phyloP scores from a whole-genome alignment of 345 rosid species.

The Stellera chamaejasme region DNA sequence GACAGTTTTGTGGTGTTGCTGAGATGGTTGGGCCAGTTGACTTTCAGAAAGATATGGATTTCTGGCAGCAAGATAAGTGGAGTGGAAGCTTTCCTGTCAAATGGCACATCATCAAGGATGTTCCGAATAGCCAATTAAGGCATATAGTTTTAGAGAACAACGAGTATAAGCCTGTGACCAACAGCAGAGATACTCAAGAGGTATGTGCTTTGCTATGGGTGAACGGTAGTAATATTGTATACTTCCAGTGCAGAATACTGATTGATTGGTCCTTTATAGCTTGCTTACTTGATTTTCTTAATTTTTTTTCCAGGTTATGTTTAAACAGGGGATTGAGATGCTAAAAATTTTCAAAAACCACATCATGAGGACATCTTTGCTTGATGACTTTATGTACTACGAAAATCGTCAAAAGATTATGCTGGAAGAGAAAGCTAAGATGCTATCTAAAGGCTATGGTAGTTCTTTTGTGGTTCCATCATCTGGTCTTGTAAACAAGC shows the following conservation, averaged over 20 bases:
- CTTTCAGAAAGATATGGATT: conserved; percentile 74
- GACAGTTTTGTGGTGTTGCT: conserved; percentile 94
- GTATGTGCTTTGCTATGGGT: conserved; percentile 20
- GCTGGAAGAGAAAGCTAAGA: conserved; percentile 68
- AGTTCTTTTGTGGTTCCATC: conserved; percentile 31
- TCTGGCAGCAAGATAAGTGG: conserved; percentile 99
- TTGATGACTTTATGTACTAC: conserved; percentile 79
- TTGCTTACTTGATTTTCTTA: neutral
- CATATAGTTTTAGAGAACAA: conserved; percentile 84
- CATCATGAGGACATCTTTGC: conserved; percentile 47
- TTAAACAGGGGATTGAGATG: conserved; percentile 74
- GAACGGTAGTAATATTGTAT: neutral
- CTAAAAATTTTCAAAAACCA: conserved; percentile 64
- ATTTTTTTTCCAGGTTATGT: conserved; percentile 47
- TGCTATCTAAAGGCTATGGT: conserved; percentile 31
- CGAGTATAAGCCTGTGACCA: conserved; percentile 95
- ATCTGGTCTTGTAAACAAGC: conserved; percentile 33
- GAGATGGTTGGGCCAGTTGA: conserved; percentile 94
- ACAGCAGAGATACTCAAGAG: conserved; percentile 99
- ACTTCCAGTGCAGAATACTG: neutral
- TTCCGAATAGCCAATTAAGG: conserved; percentile 63
- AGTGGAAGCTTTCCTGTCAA: conserved; percentile 90
- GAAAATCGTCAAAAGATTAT: conserved; percentile 77
- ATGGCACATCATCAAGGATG: conserved; percentile 92
- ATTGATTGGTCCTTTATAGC: neutral